These are phyloP conservation scores for Massarina eburnea DNA, from an alignment of 2,329 filamentous ascomycete genomes.

Conservation along the genomic window DNA sequence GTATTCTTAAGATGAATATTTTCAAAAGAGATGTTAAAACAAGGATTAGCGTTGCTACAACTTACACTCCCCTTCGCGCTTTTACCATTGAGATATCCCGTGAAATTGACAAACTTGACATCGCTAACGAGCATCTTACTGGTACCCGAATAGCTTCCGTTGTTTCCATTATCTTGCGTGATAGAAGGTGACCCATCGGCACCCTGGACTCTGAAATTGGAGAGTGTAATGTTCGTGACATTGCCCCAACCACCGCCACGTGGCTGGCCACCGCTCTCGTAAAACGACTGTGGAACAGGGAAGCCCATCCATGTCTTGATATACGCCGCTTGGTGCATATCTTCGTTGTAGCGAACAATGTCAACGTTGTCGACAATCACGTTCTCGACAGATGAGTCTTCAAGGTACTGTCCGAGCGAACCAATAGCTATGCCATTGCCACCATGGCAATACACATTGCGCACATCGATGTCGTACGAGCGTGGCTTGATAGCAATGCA, in stretches of 20 bases:
- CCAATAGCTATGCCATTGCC: conserved; percentile 58
- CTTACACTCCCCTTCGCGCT: conserved; percentile 47
- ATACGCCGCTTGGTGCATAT: conserved; percentile 44
- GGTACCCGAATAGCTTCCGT: conserved; percentile 52
- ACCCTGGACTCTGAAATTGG: conserved; percentile 54
- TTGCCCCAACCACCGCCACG: conserved; percentile 58
- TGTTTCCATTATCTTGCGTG: conserved; percentile 53
- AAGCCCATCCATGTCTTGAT: conserved; percentile 61
- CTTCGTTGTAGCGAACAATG: conserved; percentile 48
- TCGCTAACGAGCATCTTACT: conserved; percentile 55
- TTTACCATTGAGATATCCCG: conserved; percentile 47
- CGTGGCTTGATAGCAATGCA: conserved; percentile 66
- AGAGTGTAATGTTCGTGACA: conserved; percentile 53
- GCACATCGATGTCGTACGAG: conserved; percentile 58
- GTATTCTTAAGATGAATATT: conserved; percentile 42
- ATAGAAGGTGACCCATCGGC: conserved; percentile 49
- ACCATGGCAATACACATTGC: conserved; percentile 57
- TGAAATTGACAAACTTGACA: conserved; percentile 55
- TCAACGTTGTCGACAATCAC: conserved; percentile 52
- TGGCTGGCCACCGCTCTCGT: conserved; percentile 53
- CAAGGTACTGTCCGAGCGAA: conserved; percentile 57
- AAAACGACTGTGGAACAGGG: conserved; percentile 41
- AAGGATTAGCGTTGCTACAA: conserved; percentile 53
- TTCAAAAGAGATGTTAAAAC: conserved; percentile 53
- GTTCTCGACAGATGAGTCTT: conserved; percentile 56